phyloP scores from a whole-genome alignment of 192 early-diverging fungal genomes.

The Backusella parvicylindrica region DNA sequence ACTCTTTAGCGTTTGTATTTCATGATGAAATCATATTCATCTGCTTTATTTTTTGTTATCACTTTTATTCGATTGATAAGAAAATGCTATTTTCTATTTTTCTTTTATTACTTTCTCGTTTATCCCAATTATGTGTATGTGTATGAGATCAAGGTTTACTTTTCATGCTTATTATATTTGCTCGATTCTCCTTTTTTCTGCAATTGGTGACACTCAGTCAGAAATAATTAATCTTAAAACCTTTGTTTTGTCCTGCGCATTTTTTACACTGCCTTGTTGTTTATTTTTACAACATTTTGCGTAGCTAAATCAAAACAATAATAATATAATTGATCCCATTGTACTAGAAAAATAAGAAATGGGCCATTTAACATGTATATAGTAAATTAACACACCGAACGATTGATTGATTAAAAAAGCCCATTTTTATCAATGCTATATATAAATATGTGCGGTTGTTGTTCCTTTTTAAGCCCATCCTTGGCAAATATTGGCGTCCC shows the following conservation, averaged over 20 bases:
- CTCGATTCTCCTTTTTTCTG: background rate
- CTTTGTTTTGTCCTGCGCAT: background rate
- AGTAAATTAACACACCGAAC: background rate
- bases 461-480: background rate
- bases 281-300: background rate
- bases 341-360: background rate
- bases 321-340: background rate
- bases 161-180: background rate
- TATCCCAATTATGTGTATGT: background rate
- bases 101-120: background rate
- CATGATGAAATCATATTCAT: background rate
- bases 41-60: background rate
- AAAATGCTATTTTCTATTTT: background rate
- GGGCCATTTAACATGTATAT: background rate
- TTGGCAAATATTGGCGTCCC: background rate
- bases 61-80: background rate
- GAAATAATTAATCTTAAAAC: background rate
- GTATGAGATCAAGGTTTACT: background rate
- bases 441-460: background rate
- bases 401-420: background rate
- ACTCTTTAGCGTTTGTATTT: background rate
- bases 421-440: background rate
- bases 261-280: background rate
- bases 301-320: conserved; percentile 2
- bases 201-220: background rate